Evolutionary conservation across 1,284 basidiomycete species (phyloP).

Genomic region (Trichosporon coremiiforme): DNA sequence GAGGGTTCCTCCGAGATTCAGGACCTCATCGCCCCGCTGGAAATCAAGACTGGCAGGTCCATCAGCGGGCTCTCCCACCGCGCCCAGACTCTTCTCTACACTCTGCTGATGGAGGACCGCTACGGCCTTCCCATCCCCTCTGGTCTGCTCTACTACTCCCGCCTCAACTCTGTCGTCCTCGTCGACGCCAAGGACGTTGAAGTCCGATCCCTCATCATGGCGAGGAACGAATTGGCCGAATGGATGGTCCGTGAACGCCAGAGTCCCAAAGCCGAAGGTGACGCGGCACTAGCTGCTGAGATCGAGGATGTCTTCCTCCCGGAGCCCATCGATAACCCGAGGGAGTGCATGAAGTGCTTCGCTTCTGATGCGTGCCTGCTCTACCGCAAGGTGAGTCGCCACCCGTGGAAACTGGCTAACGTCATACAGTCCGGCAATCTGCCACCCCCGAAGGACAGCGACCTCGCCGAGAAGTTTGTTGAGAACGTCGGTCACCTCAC

Average conservation of each 20-base stretch:
- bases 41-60: slow-evolving; percentile 91
- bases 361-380: slow-evolving; percentile 86
- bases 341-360: slow-evolving; percentile 79
- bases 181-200: slow-evolving; percentile 80
- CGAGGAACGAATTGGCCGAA: slow-evolving; percentile 81
- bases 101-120: slow-evolving; percentile 83
- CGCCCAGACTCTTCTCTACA: slow-evolving; percentile 97
- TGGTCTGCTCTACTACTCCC: slow-evolving; percentile 92
- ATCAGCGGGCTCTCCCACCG: slow-evolving; percentile 84
- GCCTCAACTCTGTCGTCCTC: slow-evolving; percentile 79
- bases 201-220: slow-evolving; percentile 75
- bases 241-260: slow-evolving; percentile 61
- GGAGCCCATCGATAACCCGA: slow-evolving; percentile 78
- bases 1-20: slow-evolving; percentile 32
- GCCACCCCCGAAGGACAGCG: slow-evolving; percentile 62
- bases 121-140: slow-evolving; percentile 64
- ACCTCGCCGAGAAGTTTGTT: slow-evolving; percentile 73
- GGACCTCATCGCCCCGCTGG: slow-evolving; percentile 65
- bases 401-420: not conserved
- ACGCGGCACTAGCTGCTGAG: slow-evolving; percentile 20
- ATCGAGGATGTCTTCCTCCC: slow-evolving; percentile 68
- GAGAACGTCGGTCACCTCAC: slow-evolving; percentile 81
- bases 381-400: slow-evolving; percentile 72
- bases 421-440: slow-evolving; percentile 67
- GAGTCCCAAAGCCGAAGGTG: slow-evolving; percentile 11